phyloP scores from a whole-genome alignment of 345 rosid species.

The Pistacia atlantica region DNA sequence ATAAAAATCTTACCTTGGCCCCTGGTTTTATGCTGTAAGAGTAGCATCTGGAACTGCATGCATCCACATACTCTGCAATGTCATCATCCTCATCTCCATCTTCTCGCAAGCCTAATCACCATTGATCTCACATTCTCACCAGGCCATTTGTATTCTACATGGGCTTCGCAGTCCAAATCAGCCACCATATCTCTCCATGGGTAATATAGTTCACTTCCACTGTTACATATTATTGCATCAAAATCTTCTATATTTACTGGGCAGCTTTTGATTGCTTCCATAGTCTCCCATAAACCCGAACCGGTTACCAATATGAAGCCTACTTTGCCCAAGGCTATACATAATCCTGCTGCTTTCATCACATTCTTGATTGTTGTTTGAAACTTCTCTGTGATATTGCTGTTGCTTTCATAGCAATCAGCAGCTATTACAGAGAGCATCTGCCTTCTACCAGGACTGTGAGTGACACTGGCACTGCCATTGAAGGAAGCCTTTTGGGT shows the following conservation, averaged over 20 bases:
- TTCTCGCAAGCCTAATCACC: constrained; percentile 58
- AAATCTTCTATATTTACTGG: constrained; percentile 69
- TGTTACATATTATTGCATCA: constrained; percentile 82
- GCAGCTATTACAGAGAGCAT: constrained; percentile 71
- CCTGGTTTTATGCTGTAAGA: constrained; percentile 67
- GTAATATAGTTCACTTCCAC: constrained; percentile 77
- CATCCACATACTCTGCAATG: constrained; percentile 41
- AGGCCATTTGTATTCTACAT: constrained; percentile 86
- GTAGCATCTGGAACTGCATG: constrained; percentile 65
- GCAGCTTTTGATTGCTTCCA: constrained; percentile 48
- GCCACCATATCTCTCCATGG: constrained; percentile 82
- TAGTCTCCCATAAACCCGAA: constrained; percentile 58
- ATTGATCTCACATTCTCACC: constrained; percentile 69
- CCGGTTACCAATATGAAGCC: constrained; percentile 75
- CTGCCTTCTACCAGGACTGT: constrained; percentile 75
- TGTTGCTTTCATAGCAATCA: constrained; percentile 58
- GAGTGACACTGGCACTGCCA: constrained; percentile 41
- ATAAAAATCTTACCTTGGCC: constrained; percentile 49
- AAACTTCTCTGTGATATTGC: constrained; percentile 43
- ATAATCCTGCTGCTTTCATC: constrained; percentile 59
- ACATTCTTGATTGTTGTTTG: constrained; percentile 60
- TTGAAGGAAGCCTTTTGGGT: constrained; percentile 51
- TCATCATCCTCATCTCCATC: constrained; percentile 49
- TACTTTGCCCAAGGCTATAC: constrained; percentile 45
- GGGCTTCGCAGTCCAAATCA: constrained; percentile 72